Percentiles rank a stretch among this genome's conserved stretches.
These are phyloP conservation scores for Datisca glomerata DNA, from an alignment of 306 rosid species.

Conservation along the genomic window DNA sequence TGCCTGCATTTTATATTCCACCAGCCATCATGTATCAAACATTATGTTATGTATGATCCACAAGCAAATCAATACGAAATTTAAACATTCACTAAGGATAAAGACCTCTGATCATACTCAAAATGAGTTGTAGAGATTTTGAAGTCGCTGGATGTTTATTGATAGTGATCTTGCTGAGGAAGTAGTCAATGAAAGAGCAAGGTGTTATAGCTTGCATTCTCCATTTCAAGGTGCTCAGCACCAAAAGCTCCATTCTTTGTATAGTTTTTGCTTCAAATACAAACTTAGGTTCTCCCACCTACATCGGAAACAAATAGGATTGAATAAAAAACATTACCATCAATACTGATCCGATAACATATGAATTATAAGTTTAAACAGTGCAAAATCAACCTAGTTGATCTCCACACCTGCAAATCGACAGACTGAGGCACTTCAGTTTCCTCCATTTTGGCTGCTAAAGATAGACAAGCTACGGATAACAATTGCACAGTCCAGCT, in stretches of 20 bases:
- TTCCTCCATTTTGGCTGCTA: constrained; percentile 72
- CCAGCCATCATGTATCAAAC: constrained; percentile 17
- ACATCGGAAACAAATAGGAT: constrained; percentile 1
- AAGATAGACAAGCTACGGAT: constrained; percentile 58
- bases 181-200: constrained; percentile 51
- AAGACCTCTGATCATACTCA: constrained; percentile 39
- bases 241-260: constrained; percentile 55
- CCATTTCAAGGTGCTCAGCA: constrained; percentile 56
- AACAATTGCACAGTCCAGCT: constrained; percentile 47
- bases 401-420: constrained; percentile 46
- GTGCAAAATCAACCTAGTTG: background rate
- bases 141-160: constrained; percentile 17
- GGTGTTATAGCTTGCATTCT: constrained; percentile 64
- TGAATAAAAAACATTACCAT: background rate
- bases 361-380: too few species aligned
- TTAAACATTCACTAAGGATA: background rate
- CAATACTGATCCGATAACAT: constrained; percentile 1
- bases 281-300: constrained; percentile 52
- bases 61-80: background rate
- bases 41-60: too few species aligned
- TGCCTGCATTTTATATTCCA: constrained; percentile 44
- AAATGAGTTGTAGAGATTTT: constrained; percentile 33
- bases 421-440: constrained; percentile 24
- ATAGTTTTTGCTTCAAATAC: constrained; percentile 39
- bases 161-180: constrained; percentile 31